Conservation (phyloP, 148 eudicot species). For the Rhododendron mucronatum region DNA sequence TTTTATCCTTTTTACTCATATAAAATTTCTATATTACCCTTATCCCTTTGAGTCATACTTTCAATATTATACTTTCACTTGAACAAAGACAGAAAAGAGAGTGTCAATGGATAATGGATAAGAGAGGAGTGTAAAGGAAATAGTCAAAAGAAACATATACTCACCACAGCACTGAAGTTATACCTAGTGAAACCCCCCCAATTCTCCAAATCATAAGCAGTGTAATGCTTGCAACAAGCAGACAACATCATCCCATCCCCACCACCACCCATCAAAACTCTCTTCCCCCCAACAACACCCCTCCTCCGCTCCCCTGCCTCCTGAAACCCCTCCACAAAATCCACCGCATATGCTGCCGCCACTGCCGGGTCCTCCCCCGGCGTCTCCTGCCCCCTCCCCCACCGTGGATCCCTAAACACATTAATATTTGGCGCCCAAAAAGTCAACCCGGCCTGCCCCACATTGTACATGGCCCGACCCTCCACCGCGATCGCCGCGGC, state of each 20-base stretch:
- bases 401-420: constrained; percentile 91
- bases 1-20: too few species aligned
- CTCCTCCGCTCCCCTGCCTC: constrained; percentile 20
- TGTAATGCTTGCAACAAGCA: constrained; percentile 97
- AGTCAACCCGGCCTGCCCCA: constrained; percentile 85
- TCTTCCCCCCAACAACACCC: constrained; percentile 41
- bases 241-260: constrained; percentile 63
- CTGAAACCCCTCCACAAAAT: constrained; percentile 83
- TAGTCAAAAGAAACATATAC: not conserved
- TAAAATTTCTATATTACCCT: too few species aligned
- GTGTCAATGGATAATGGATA: too few species aligned
- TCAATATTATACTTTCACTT: too few species aligned
- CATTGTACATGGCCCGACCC: constrained; percentile 80
- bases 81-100: too few species aligned
- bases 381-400: constrained; percentile 98
- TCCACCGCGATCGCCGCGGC: constrained; percentile 64
- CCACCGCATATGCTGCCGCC: constrained; percentile 44
- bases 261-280: constrained; percentile 31
- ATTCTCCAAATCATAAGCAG: constrained; percentile 88
- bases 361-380: constrained; percentile 95
- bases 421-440: constrained; percentile 94
- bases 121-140: not conserved
- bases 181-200: constrained; percentile 73
- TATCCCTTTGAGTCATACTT: too few species aligned
- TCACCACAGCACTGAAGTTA: constrained; percentile 82